These are phyloP conservation scores for Solanum chilense DNA, from an alignment of 257 asterid species.

Conservation along the genomic window DNA sequence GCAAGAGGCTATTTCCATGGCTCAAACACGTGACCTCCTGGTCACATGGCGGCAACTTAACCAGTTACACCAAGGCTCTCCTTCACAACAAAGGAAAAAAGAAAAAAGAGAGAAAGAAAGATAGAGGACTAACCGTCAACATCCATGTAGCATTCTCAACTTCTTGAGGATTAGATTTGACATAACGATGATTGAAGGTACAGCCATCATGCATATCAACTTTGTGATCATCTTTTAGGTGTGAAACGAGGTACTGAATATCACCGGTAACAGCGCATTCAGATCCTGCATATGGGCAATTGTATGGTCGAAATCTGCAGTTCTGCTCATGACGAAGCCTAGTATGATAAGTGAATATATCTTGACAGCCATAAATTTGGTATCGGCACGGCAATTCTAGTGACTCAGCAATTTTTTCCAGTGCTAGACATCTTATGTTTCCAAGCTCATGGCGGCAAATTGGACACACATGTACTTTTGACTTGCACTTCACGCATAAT, in stretches of 20 bases:
- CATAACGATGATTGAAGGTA: conserved; percentile 41
- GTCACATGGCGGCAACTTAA: not conserved
- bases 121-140: conserved; percentile 19
- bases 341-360: conserved; percentile 21
- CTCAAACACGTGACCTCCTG: not conserved
- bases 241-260: conserved; percentile 17
- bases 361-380: conserved; percentile 26
- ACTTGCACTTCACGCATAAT: conserved; percentile 19
- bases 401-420: conserved; percentile 35
- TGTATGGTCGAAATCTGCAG: conserved; percentile 24
- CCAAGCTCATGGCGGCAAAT: conserved; percentile 38
- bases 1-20: not conserved
- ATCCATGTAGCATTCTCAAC: conserved; percentile 36
- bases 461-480: conserved; percentile 22
- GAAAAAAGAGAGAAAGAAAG: not conserved
- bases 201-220: conserved; percentile 33
- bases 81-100: not conserved
- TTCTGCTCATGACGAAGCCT: conserved; percentile 27
- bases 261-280: conserved; percentile 27
- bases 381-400: conserved; percentile 29
- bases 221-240: conserved; percentile 29
- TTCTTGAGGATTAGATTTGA: conserved; percentile 29
- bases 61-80: not conserved
- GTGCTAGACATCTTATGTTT: conserved; percentile 36
- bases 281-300: conserved; percentile 37